Evolutionary conservation across 192 early-diverging fungal species (phyloP).

Genomic region (Entomortierella chlamydospora): DNA sequence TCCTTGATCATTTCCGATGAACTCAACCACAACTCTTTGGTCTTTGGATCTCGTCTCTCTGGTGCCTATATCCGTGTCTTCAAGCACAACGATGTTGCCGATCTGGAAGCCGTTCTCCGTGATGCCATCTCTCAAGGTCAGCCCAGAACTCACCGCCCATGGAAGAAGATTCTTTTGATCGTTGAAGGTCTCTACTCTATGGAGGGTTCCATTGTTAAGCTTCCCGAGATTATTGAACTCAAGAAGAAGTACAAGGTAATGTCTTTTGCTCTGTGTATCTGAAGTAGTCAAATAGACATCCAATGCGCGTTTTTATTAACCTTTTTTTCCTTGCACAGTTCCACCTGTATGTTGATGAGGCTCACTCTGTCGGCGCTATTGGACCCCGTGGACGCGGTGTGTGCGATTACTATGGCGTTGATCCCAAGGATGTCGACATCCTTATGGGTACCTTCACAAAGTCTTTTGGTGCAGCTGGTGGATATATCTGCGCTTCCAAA

Average conservation of each 20-base stretch:
- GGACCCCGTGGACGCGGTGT: conserved; percentile 95
- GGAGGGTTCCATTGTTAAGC: conserved; percentile 93
- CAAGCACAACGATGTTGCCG: conserved; percentile 90
- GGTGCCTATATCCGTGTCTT: conserved; percentile 93
- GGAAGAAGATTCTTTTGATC: conserved; percentile 98
- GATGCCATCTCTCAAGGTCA: conserved; percentile 95
- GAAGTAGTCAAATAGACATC: background rate
- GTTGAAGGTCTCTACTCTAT: conserved; percentile 98
- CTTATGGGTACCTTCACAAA: conserved; percentile 99
- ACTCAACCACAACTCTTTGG: conserved; percentile 94
- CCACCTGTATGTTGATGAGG: conserved; percentile 97
- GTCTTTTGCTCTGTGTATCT: background rate
- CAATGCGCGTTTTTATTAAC: too few species aligned
- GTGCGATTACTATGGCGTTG: conserved; percentile 95
- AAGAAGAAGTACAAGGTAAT: conserved; percentile 89
- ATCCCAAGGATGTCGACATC: conserved; percentile 91
- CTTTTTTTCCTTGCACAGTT: conserved; percentile 60
- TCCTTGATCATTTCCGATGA: conserved; percentile 95
- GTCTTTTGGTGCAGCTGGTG: conserved; percentile 97
- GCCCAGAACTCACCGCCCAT: conserved; percentile 96
- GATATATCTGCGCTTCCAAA: conserved; percentile 86
- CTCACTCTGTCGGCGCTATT: conserved; percentile 95
- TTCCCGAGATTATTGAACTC: conserved; percentile 90
- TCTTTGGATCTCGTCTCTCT: conserved; percentile 93
- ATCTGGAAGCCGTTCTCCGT: conserved; percentile 84